Evolutionary conservation across 2,329 filamentous ascomycete species (phyloP).

Genomic region (Nigrospora osmanthi): DNA sequence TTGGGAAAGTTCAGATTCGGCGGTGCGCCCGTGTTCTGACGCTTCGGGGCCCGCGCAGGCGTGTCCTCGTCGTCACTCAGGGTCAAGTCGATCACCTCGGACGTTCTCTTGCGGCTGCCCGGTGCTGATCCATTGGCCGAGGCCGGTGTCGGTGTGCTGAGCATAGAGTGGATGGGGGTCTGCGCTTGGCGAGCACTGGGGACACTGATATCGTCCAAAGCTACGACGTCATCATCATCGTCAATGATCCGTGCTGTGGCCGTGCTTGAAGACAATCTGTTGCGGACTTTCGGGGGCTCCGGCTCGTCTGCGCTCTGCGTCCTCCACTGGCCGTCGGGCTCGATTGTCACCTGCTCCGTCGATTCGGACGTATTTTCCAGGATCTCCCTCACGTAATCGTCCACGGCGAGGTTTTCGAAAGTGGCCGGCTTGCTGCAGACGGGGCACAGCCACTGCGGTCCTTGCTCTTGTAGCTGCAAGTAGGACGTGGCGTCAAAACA

Average conservation of each 20-base stretch:
- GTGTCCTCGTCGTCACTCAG: constrained; percentile 44
- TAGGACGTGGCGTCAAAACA: constrained; percentile 94
- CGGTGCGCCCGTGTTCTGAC: constrained; percentile 20
- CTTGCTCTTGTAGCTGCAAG: constrained; percentile 89
- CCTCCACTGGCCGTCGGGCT: constrained; percentile 76
- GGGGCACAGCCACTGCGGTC: constrained; percentile 93
- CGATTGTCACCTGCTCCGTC: constrained; percentile 80
- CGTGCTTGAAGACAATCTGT: constrained; percentile 6
- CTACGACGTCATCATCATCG: constrained; percentile 43
- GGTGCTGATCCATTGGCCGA: constrained; percentile 1
- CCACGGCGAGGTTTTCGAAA: constrained; percentile 77
- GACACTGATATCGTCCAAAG: constrained; percentile 33
- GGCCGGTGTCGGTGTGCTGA: constrained; percentile 7
- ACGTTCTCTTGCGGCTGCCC: constrained; percentile 13
- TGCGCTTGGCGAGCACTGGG: constrained; percentile 24
- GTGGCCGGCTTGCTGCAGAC: constrained; percentile 79
- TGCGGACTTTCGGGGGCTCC: constrained; percentile 16
- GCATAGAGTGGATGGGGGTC: constrained; percentile 25
- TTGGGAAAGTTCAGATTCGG: constrained; percentile 2
- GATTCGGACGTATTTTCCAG: constrained; percentile 62
- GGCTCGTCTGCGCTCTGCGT: constrained; percentile 24
- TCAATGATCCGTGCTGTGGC: constrained; percentile 17
- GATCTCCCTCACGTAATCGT: constrained; percentile 86
- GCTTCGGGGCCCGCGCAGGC: constrained; percentile 34
- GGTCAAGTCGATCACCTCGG: constrained; percentile 49